phyloP scores from a whole-genome alignment of 306 rosid species.

The Quercus mongolica region DNA sequence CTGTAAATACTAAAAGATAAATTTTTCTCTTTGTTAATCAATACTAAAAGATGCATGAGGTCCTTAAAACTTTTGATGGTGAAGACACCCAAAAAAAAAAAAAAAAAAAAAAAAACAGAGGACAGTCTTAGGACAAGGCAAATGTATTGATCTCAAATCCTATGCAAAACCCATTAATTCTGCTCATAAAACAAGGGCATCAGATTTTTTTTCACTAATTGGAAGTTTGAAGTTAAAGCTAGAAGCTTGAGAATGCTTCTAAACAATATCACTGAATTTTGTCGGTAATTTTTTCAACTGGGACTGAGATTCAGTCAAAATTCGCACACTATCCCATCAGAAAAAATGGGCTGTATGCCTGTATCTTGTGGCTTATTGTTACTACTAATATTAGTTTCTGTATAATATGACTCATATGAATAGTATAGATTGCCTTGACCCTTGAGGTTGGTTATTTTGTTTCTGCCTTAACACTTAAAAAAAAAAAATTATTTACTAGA shows the following conservation, averaged over 20 bases:
- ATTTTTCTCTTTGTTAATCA: no score
- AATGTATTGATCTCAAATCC: not conserved
- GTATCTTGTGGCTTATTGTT: not conserved
- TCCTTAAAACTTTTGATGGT: no score
- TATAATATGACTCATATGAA: not conserved
- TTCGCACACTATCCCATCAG: not conserved
- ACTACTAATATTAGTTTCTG: not conserved
- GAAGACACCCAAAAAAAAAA: no score
- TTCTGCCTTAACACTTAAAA: not conserved
- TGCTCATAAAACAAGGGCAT: not conserved
- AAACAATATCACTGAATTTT: not conserved
- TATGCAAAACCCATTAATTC: not conserved
- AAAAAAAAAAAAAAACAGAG: no score
- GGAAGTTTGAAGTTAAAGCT: conserved; percentile 3
- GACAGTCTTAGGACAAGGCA: not conserved
- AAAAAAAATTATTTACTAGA: not conserved
- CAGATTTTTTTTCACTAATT: not conserved
- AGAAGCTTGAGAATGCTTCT: not conserved
- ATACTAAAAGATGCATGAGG: no score
- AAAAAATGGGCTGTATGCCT: conserved; percentile 7
- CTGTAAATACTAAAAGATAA: not conserved
- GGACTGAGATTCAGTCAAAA: conserved; percentile 1
- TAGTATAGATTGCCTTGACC: not conserved
- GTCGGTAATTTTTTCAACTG: not conserved
- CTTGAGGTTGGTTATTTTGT: not conserved